These are phyloP conservation scores for Venturia oleaginea DNA, from an alignment of 2,329 filamentous ascomycete genomes.

Conservation along the genomic window DNA sequence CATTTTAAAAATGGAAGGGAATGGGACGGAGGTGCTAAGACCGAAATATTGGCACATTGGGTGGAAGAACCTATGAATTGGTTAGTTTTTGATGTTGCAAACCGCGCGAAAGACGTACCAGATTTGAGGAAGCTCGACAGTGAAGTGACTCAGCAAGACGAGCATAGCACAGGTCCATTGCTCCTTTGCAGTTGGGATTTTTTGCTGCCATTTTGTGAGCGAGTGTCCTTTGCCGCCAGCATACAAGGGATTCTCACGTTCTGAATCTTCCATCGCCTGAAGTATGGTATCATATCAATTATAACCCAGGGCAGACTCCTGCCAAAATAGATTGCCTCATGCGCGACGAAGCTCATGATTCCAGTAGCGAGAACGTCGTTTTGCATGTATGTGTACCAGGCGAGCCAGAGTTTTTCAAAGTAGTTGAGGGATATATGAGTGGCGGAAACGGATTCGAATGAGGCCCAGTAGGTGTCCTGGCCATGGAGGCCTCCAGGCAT, in stretches of 20 bases:
- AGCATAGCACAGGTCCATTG: conserved; percentile 91
- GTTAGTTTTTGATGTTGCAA: neutral
- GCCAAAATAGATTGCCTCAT: conserved; percentile 92
- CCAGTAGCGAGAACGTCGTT: conserved; percentile 95
- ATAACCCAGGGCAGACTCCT: conserved; percentile 86
- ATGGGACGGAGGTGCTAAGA: conserved; percentile 79
- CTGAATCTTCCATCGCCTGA: conserved; percentile 94
- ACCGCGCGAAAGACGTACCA: conserved; percentile 46
- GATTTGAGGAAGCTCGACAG: conserved; percentile 95
- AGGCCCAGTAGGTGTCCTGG: conserved; percentile 46
- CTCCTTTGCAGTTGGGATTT: conserved; percentile 85
- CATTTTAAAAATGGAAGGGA: conserved; percentile 79
- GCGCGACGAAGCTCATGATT: conserved; percentile 94
- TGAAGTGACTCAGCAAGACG: conserved; percentile 92
- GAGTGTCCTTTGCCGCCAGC: neutral
- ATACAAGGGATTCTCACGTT: conserved; percentile 45
- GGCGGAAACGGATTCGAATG: conserved; percentile 55
- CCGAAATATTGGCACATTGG: conserved; percentile 89
- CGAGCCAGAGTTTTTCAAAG: conserved; percentile 81
- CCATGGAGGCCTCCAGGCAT: neutral
- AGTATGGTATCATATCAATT: conserved; percentile 76
- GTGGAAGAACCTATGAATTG: conserved; percentile 65
- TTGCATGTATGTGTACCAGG: conserved; percentile 97
- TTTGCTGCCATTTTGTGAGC: conserved; percentile 43
- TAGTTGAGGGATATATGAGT: conserved; percentile 82